phyloP scores from a whole-genome alignment of 169 alveolate genomes.

The Plasmodium sp. region DNA sequence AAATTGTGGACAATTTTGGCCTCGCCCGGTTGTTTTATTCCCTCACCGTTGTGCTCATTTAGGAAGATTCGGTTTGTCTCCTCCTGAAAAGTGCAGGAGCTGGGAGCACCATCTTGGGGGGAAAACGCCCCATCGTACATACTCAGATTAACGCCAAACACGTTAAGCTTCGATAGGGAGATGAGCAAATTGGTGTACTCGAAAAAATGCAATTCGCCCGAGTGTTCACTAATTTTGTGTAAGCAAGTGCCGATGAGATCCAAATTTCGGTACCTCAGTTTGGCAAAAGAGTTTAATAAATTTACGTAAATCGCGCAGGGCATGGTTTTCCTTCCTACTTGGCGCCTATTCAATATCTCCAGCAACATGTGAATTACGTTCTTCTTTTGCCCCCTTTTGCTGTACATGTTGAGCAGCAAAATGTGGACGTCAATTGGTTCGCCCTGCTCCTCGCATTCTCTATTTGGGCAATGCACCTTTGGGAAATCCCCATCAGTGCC shows the following conservation, averaged over 20 bases:
- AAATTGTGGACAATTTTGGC: slow-evolving; percentile 1
- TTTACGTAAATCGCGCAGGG: slow-evolving; percentile 24
- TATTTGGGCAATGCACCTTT: background rate
- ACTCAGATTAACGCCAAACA: slow-evolving; percentile 11
- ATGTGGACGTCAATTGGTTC: background rate
- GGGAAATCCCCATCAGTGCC: background rate
- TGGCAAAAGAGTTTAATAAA: slow-evolving; percentile 59
- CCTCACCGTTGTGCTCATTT: slow-evolving; percentile 10
- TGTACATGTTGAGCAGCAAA: slow-evolving; percentile 35
- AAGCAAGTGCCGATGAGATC: slow-evolving; percentile 14
- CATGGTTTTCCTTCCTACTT: background rate
- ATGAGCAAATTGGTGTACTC: slow-evolving; percentile 50
- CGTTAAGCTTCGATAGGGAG: slow-evolving; percentile 51
- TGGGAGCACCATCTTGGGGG: background rate
- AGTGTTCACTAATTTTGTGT: slow-evolving; percentile 19
- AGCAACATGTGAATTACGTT: slow-evolving; percentile 5
- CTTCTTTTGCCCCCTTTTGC: slow-evolving; percentile 50
- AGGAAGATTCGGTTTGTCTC: slow-evolving; percentile 9
- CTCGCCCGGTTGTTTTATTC: background rate
- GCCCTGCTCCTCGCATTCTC: background rate
- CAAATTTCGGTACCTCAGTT: slow-evolving; percentile 48
- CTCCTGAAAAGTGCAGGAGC: background rate
- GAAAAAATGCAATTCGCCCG: slow-evolving; percentile 19
- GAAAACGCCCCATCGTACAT: slow-evolving; percentile 4
- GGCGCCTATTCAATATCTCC: slow-evolving; percentile 10